phyloP scores from a whole-genome alignment of 208 protist genomes.

The Leishmania mexicana region DNA sequence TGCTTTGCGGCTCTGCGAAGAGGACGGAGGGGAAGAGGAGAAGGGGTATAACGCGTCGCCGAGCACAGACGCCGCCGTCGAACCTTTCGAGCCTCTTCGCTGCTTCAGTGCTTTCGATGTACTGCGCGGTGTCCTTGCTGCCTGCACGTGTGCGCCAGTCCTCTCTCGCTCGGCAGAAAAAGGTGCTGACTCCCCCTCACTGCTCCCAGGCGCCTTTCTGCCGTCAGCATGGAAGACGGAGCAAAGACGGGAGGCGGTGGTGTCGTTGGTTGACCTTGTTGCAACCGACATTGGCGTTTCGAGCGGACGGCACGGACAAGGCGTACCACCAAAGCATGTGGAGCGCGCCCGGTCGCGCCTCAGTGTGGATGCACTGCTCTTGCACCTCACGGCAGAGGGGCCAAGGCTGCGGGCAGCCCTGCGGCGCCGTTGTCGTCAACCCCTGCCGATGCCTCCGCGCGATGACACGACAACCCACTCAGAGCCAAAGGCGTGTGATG shows the following conservation, averaged over 20 bases:
- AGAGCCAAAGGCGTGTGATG: neutral
- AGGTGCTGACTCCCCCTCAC: neutral
- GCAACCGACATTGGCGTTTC: neutral
- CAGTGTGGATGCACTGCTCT: neutral
- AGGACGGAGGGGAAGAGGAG: neutral
- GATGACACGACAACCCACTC: neutral
- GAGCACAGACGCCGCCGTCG: neutral
- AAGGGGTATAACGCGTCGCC: neutral
- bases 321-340: neutral
- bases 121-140: neutral
- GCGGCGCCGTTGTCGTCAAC: neutral
- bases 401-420: slow-evolving; percentile 4
- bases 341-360: neutral
- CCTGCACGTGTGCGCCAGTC: neutral
- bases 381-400: neutral
- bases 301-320: neutral
- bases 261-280: neutral
- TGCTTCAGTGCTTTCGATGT: neutral
- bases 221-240: neutral
- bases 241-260: neutral
- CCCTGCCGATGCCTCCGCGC: neutral
- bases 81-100: neutral
- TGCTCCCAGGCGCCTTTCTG: neutral
- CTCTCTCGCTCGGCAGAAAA: neutral
- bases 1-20: neutral